Evolutionary conservation across 2,329 filamentous ascomycete genomes (phyloP).

Genomic region (Aureobasidium sp.): DNA sequence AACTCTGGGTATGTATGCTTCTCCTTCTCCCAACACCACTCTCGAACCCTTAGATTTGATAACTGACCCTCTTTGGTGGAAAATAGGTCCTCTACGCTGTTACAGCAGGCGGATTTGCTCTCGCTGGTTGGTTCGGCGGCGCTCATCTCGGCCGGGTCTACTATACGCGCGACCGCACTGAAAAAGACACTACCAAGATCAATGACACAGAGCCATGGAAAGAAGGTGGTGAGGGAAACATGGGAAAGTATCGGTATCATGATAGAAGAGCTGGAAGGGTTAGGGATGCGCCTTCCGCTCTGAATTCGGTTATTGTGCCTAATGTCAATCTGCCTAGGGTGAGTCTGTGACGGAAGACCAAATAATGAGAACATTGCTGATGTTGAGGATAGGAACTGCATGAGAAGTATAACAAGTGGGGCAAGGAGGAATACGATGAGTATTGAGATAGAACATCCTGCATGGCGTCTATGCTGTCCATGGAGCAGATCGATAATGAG

Average conservation of each 20-base stretch:
- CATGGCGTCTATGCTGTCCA: no score
- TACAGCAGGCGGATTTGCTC: background rate
- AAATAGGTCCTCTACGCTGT: background rate
- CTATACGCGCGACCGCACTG: background rate
- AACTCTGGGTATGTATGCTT: background rate
- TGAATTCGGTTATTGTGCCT: slow-evolving; percentile 91
- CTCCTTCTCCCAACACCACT: background rate
- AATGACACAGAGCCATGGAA: background rate
- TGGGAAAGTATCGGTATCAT: background rate
- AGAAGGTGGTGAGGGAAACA: background rate
- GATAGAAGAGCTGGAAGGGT: slow-evolving; percentile 43
- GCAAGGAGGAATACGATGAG: slow-evolving; percentile 74
- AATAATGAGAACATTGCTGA: background rate
- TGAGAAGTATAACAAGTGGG: slow-evolving; percentile 99
- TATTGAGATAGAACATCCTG: background rate
- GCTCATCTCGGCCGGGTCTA: background rate
- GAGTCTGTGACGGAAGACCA: slow-evolving; percentile 22
- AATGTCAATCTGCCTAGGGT: slow-evolving; percentile 89
- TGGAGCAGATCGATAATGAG: no score
- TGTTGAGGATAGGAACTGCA: slow-evolving; percentile 60
- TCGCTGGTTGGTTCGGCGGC: background rate
- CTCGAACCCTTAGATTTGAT: background rate
- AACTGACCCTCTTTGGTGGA: no score
- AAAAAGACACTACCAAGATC: background rate
- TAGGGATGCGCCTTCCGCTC: slow-evolving; percentile 75